Evolutionary conservation across 768 basidiomycete species (phyloP), one percentile per base, ranked within the genome.

Genomic region (Rhodocollybia butyracea): DNA sequence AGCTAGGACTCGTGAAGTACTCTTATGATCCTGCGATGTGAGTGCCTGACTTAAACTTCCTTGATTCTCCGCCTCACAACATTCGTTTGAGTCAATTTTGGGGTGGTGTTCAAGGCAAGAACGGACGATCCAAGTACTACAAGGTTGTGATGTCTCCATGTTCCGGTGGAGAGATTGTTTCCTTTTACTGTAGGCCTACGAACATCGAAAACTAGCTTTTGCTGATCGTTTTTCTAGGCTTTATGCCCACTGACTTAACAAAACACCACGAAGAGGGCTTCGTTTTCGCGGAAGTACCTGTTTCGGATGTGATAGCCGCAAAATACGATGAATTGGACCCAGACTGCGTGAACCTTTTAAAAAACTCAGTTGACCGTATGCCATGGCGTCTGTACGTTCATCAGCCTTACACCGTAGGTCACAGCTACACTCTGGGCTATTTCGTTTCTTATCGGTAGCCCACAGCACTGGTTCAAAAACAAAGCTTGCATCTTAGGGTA

Each of bases 121-220:
- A 66, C 39, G 67, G 68, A 1, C 63, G 65, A 4, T 66, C 65
- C 40, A 68, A 69, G 56, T 70, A 69, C 53, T 70, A 68, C 59
- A 70, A 70, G 57, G 67, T 70, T 34, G 68, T 70, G 40, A 70
- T 70, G 69, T 63, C 64, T 8, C 67, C 69, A 8, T 69, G 68
- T 48, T 59, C 67, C 21, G 63, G 57, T 7, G 65, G 63, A 32
- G 67, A 70, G 29, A 63, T 69, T 41, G 65, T 69, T 11, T 69
- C 69, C 1, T 69, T 70, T 46, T 69, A 69, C 41, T 69, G 68
- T 66, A 45, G 57, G 53, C 19, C 7, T 11, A n/a, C 10, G 17
- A 24, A 5, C 17, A 26, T 39, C 2, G n/a, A 26, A 24, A 21
- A 12, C 29, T 34, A 27, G 11, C 46, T 13, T 31, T 22, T 4